A percentile compares a stretch with the other conserved stretches of the same genome.
These are phyloP conservation scores for Rhododendron vialii DNA, from an alignment of 148 eudicot genomes.

Conservation along the genomic window DNA sequence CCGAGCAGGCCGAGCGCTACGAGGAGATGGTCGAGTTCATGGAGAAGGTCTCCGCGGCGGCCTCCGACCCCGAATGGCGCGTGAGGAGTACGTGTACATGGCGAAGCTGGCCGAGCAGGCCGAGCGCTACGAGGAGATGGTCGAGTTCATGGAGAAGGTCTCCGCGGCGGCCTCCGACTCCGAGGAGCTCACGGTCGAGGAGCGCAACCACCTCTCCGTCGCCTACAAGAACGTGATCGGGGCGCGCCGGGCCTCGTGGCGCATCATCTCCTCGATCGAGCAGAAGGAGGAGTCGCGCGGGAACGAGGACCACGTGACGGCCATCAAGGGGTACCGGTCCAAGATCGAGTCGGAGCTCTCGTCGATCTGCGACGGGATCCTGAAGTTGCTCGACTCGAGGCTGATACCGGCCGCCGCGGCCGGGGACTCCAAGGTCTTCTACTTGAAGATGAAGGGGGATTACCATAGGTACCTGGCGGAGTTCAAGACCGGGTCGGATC, in stretches of 20 bases:
- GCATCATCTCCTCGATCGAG: slow-evolving; percentile 68
- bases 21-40: slow-evolving; percentile 19
- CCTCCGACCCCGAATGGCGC: slow-evolving; percentile 17
- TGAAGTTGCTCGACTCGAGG: slow-evolving; percentile 34
- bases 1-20: slow-evolving; percentile 21
- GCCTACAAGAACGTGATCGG: slow-evolving; percentile 26
- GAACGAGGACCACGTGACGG: slow-evolving; percentile 42
- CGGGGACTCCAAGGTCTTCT: slow-evolving; percentile 49
- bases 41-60: slow-evolving; percentile 14
- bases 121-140: slow-evolving; percentile 21
- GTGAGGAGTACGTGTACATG: slow-evolving; percentile 57
- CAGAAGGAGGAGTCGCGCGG: slow-evolving; percentile 64
- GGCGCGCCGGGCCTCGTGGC: slow-evolving; percentile 51
- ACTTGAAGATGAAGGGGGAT: slow-evolving; percentile 63
- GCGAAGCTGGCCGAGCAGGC: slow-evolving; percentile 41
- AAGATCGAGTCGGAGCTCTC: slow-evolving; percentile 18
- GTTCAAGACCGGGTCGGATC: slow-evolving; percentile 40
- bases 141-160: slow-evolving; percentile 19
- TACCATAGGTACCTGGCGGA: slow-evolving; percentile 55
- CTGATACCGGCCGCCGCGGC: slow-evolving; percentile 35
- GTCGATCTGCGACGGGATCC: slow-evolving; percentile 16
- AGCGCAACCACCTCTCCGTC: slow-evolving; percentile 20
- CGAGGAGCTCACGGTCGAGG: slow-evolving; percentile 18
- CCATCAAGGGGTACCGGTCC: slow-evolving; percentile 10
- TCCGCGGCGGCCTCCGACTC: neutral